Base-by-base conservation (phyloP, 345 rosid species). In the Acer campestre region DNA sequence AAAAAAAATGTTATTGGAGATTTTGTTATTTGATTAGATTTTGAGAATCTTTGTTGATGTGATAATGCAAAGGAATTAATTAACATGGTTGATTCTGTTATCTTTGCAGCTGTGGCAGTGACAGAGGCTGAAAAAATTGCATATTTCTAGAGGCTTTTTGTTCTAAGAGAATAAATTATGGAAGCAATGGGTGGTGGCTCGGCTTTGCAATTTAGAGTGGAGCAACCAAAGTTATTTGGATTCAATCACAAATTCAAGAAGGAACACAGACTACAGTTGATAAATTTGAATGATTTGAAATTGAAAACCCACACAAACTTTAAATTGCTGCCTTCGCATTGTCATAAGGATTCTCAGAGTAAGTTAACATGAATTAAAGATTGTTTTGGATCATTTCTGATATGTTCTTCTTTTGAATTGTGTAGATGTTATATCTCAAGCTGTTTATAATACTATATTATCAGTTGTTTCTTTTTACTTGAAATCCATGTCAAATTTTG, bases 291-390 rank as follows among this genome's bases (percentile, higher is more conserved):
- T 7, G 58, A 70, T 25, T 53, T 53, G 22, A 72, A 40, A 4
- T 20, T 40, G 14, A 59, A 55, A 58, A 38, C 48, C 20, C 68
- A 48, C 42, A 61, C 31, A 49, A 61, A 51, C 17, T 69, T 29
- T 20, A 65, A 31, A 61, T 48, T 77, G 31, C 38, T 46, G 3
- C 17, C 29, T 61, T 29, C 69, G 17, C 69, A 13, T 20, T 20
- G 69, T 20, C n/a, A 61, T 16, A 14, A 77, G 49, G 70, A 61
- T 29, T 44, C 67, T 44, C 29, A 61, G 13, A 38, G 80, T 77
- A 23, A 62, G 69, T 77, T 22, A 53, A 7, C 13, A 55, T 55
- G 58, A 53, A 53, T 53, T 2, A 46, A 46, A 46, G 12, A 53
- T 53, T 53, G 58, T 4, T 53, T 4, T 53, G 8, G 58, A 53